Percentiles rank a stretch among this genome's conserved stretches.
phyloP scores from a whole-genome alignment of 805 yeast genomes.

The Candida ponderosae region DNA sequence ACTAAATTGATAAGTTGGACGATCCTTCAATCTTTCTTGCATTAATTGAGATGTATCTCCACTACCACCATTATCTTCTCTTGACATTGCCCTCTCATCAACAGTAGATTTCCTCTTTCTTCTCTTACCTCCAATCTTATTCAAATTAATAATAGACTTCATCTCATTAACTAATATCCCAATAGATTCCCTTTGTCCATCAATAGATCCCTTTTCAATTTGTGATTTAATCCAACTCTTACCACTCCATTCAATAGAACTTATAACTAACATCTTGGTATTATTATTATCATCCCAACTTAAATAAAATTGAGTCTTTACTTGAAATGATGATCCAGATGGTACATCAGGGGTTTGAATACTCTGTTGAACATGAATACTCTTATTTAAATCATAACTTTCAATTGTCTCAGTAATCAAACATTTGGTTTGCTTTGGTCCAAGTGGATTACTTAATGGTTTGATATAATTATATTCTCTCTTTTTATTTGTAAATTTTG shows the following conservation, averaged over 20 bases:
- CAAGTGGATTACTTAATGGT: conserved; percentile 55
- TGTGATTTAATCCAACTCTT: conserved; percentile 72
- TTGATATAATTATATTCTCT: conserved; percentile 50
- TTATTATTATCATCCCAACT: conserved; percentile 56
- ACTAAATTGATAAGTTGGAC: neutral
- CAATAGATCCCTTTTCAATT: conserved; percentile 66
- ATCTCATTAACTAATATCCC: conserved; percentile 35
- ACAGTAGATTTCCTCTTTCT: conserved; percentile 9
- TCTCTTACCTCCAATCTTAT: conserved; percentile 7
- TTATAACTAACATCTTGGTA: conserved; percentile 47
- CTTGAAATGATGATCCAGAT: conserved; percentile 60
- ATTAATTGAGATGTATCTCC: neutral
- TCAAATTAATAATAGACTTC: conserved; percentile 19
- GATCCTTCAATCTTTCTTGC: neutral
- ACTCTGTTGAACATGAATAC: conserved; percentile 37
- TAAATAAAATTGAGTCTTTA: conserved; percentile 48
- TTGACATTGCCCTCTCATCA: neutral
- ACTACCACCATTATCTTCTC: neutral
- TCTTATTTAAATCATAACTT: conserved; percentile 34
- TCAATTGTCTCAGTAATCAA: conserved; percentile 48
- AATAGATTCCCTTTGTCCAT: conserved; percentile 63
- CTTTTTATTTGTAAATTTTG: conserved; percentile 30
- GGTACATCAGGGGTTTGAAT: conserved; percentile 73
- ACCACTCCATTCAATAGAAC: conserved; percentile 63
- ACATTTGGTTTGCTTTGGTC: conserved; percentile 69